Evolutionary conservation across 495 filamentous ascomycete genomes (phyloP).

Genomic region (Neurospora sp.): DNA sequence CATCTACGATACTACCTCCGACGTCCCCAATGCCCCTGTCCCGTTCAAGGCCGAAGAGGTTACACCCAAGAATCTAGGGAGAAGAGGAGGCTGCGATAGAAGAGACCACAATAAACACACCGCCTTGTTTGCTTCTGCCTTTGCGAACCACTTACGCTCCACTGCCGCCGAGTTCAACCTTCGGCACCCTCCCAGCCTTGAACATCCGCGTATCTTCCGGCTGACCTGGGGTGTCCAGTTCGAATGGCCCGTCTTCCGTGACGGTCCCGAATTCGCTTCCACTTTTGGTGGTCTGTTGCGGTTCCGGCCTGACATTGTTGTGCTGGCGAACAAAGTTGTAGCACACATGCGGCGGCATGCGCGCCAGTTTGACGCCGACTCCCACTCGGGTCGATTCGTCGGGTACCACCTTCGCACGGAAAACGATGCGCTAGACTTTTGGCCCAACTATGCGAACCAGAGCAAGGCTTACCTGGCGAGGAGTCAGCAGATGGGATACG

Average conservation of each 20-base stretch:
- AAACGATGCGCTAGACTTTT: slow-evolving; percentile 28
- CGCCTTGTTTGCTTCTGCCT: slow-evolving; percentile 28
- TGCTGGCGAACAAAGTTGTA: slow-evolving; percentile 18
- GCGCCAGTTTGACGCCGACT: slow-evolving; percentile 10
- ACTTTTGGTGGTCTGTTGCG: slow-evolving; percentile 31
- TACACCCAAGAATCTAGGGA: slow-evolving; percentile 31
- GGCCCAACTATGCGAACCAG: slow-evolving; percentile 34
- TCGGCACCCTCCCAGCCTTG: slow-evolving; percentile 11
- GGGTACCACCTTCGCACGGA: slow-evolving; percentile 34
- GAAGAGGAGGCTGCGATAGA: slow-evolving; percentile 30
- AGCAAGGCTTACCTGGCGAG: slow-evolving; percentile 23
- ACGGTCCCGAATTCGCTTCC: slow-evolving; percentile 32
- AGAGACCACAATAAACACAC: slow-evolving; percentile 36
- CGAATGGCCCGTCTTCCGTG: slow-evolving; percentile 34
- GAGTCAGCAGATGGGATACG: slow-evolving; percentile 16
- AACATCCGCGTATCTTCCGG: slow-evolving; percentile 24
- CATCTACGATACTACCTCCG: slow-evolving; percentile 23
- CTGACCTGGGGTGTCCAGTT: slow-evolving; percentile 37
- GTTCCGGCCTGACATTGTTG: slow-evolving; percentile 29
- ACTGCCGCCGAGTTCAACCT: slow-evolving; percentile 16
- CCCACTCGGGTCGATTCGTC: slow-evolving; percentile 12
- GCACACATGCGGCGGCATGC: slow-evolving; percentile 12
- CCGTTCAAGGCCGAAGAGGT: slow-evolving; percentile 24
- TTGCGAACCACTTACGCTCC: slow-evolving; percentile 17
- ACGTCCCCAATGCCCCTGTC: slow-evolving; percentile 27